Conservation (phyloP, 805 yeast genomes). For the Barnettozyma wickerhamii region DNA sequence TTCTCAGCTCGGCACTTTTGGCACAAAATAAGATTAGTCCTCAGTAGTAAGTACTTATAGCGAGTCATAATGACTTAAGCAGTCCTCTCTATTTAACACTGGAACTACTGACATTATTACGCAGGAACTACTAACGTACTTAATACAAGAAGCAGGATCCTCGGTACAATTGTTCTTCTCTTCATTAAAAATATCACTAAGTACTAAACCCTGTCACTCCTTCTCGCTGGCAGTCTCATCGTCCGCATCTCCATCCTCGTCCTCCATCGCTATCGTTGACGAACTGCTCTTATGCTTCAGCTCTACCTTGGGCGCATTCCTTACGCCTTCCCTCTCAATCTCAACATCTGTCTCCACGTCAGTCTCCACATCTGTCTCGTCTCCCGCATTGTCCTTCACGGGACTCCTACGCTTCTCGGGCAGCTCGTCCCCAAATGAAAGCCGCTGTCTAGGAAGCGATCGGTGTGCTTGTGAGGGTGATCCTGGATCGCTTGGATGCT, state of each 20-base stretch:
- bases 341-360: slow-evolving; percentile 8
- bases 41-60: too few species aligned
- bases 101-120: too few species aligned
- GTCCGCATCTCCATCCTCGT: neutral
- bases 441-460: slow-evolving; percentile 17
- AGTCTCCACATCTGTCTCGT: slow-evolving; percentile 16
- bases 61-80: too few species aligned
- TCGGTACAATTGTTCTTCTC: too few species aligned
- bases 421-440: slow-evolving; percentile 21
- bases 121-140: too few species aligned
- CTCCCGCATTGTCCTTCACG: slow-evolving; percentile 13
- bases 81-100: too few species aligned
- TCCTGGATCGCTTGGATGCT: slow-evolving; percentile 3
- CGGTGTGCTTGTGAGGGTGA: neutral
- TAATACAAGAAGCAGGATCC: too few species aligned
- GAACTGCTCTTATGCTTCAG: neutral
- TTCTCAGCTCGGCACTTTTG: neutral
- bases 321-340: neutral
- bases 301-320: neutral
- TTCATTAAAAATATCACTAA: too few species aligned
- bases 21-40: neutral
- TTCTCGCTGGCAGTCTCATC: slow-evolving; percentile 2
- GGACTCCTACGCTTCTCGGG: slow-evolving; percentile 11
- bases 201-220: too few species aligned
- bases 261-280: neutral